Base-by-base conservation (phyloP, 2,329 filamentous ascomycete species). In the Sordariomycetes sp. region DNA sequence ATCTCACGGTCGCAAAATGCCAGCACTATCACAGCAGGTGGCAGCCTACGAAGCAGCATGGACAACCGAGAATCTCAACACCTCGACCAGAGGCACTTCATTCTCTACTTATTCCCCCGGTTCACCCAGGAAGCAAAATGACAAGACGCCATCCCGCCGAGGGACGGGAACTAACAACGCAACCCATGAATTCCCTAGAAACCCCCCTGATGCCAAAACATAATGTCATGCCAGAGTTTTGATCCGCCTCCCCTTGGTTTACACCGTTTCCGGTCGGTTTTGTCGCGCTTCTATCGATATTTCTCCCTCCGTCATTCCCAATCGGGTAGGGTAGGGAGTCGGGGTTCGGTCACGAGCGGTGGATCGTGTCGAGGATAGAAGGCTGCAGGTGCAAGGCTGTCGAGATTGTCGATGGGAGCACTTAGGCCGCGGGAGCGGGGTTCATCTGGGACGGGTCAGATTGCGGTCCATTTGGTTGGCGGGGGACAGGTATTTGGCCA, bases 381-480 rank as follows among this genome's bases (percentile, higher is more conserved):
- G 53, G 32, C 48, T 48, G 53, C 53, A 51, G 50, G 22, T 58
- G 52, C 54, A 52, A 58, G 54, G 51, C 55, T 52, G 55, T 59
- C 51, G 54, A 54, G 54, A 56, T 52, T 56, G 50, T 57, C 52
- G 48, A 59, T 57, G 45, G 58, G 42, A 54, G 58, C 58, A 64
- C 61, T 70, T 71, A 72, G 58, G 69, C 42, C 61, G 68, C 65
- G 60, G 70, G 70, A 68, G 70, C 71, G 67, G 70, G 70, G 69
- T 72, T 72, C 70, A 72, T 72, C 70, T 71, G n/a, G 53, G 35
- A n/a, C 12, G 64, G 59, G 67, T 64, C 57, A 60, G 55, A 24
- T 17, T 24, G 3, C 12, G 15, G 39, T 45, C n/a, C 39, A n/a
- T 15, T 7, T 45, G 15, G 39, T n/a, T 2, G 39, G 6, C 39